Conservation (phyloP, 2,329 filamentous ascomycete species). For the Hypoxylon sp. region DNA sequence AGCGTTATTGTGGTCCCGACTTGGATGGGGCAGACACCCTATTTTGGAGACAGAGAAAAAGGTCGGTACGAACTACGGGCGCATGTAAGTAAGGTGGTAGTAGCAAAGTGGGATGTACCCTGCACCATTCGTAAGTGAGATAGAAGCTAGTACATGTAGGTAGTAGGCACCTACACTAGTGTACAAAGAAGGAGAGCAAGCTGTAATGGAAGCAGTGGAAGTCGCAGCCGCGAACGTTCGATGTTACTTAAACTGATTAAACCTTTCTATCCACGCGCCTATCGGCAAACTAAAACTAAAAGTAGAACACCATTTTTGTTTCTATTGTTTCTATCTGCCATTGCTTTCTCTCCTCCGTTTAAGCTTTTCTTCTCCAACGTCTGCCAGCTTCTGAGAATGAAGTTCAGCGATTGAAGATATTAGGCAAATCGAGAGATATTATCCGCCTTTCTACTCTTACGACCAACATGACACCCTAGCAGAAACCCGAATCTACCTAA, state of each 20-base stretch:
- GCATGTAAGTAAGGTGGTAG: not conserved
- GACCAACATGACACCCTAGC: slow-evolving; percentile 28
- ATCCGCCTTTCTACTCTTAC: slow-evolving; percentile 17
- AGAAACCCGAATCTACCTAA: slow-evolving; percentile 9
- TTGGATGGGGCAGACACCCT: slow-evolving; percentile 34
- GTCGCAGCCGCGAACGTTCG: slow-evolving; percentile 36
- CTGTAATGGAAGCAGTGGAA: slow-evolving; percentile 15
- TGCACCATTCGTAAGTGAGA: slow-evolving; percentile 8
- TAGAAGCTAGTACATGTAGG: too few relatives aligned
- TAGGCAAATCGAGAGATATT: slow-evolving; percentile 20
- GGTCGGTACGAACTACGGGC: slow-evolving; percentile 21
- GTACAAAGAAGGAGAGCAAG: not conserved
- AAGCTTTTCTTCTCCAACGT: slow-evolving; percentile 22
- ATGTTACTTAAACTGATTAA: slow-evolving; percentile 26
- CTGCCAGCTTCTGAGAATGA: slow-evolving; percentile 7
- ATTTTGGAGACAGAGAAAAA: not conserved
- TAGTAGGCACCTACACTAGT: too few relatives aligned
- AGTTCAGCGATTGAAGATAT: not conserved
- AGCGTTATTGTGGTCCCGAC: slow-evolving; percentile 27
- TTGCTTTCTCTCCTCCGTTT: slow-evolving; percentile 14
- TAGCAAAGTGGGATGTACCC: slow-evolving; percentile 32
- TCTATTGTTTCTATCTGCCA: slow-evolving; percentile 19
- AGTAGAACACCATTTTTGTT: slow-evolving; percentile 28
- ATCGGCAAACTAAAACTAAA: slow-evolving; percentile 42
- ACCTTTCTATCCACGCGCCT: slow-evolving; percentile 30